Evolutionary conservation across 208 protist species (phyloP).

Genomic region (Crithidia acanthocephali): DNA sequence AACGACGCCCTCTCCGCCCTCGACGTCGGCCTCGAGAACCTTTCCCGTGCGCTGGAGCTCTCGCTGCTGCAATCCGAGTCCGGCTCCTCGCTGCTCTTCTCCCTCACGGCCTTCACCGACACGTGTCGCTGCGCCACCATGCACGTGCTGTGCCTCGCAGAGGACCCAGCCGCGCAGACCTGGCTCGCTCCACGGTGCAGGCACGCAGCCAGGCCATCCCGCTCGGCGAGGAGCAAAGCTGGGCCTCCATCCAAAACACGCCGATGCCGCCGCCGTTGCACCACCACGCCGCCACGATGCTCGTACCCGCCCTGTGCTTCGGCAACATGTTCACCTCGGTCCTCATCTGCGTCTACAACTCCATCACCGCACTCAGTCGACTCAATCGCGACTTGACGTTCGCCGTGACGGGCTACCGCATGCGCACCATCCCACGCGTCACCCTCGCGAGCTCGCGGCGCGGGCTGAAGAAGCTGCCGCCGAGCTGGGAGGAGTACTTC

Average conservation of each 20-base stretch:
- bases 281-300: slow-evolving; percentile 79
- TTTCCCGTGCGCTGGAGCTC: slow-evolving; percentile 63
- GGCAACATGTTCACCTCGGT: slow-evolving; percentile 85
- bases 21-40: slow-evolving; percentile 84
- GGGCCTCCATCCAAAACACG: slow-evolving; percentile 76
- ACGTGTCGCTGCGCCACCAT: slow-evolving; percentile 69
- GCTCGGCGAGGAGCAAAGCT: slow-evolving; percentile 66
- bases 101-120: slow-evolving; percentile 82
- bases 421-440: slow-evolving; percentile 76
- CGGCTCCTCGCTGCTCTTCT: slow-evolving; percentile 84
- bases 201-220: slow-evolving; percentile 66
- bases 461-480: slow-evolving; percentile 52
- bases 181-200: slow-evolving; percentile 77
- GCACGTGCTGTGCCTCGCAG: slow-evolving; percentile 77
- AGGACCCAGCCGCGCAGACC: slow-evolving; percentile 71
- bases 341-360: slow-evolving; percentile 89
- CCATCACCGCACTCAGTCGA: slow-evolving; percentile 60
- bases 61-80: slow-evolving; percentile 65
- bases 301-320: slow-evolving; percentile 74
- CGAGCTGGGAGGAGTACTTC: slow-evolving; percentile 78
- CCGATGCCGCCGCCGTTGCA: slow-evolving; percentile 72
- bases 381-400: slow-evolving; percentile 76
- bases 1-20: slow-evolving; percentile 85
- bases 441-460: slow-evolving; percentile 49
- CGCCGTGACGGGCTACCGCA: slow-evolving; percentile 65